These are phyloP conservation scores for Cardamine chenopodiifolia DNA, from an alignment of 345 rosid species.

Conservation along the genomic window DNA sequence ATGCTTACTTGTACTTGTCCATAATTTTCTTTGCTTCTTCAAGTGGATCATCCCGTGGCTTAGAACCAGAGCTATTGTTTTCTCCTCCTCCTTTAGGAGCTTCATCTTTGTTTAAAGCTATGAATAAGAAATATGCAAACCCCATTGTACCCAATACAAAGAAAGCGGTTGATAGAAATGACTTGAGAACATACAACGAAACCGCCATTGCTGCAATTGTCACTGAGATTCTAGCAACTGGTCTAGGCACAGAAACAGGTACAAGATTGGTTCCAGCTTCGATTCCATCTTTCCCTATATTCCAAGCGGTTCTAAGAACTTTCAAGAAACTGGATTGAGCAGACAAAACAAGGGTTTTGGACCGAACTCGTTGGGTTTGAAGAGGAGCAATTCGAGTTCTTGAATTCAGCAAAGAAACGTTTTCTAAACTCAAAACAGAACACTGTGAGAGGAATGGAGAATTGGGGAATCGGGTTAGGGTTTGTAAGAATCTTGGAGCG, in stretches of 20 bases:
- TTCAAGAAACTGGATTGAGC: slow-evolving; percentile 55
- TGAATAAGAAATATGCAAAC: slow-evolving; percentile 74
- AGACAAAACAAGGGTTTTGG: slow-evolving; percentile 45
- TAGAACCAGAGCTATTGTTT: slow-evolving; percentile 23
- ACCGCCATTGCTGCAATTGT: slow-evolving; percentile 52
- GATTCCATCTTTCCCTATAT: slow-evolving; percentile 79
- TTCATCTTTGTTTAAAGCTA: slow-evolving; percentile 83
- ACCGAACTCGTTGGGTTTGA: slow-evolving; percentile 36
- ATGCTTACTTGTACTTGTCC: slow-evolving; percentile 84
- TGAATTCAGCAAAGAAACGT: slow-evolving; percentile 23
- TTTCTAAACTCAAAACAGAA: slow-evolving; percentile 41
- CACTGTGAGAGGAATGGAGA: slow-evolving; percentile 38
- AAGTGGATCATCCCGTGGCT: slow-evolving; percentile 48
- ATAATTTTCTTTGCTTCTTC: slow-evolving; percentile 94
- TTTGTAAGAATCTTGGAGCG: slow-evolving; percentile 38
- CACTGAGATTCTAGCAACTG: slow-evolving; percentile 61
- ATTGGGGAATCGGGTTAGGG: slow-evolving; percentile 30
- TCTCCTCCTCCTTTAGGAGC: slow-evolving; percentile 56
- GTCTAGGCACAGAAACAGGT: slow-evolving; percentile 76
- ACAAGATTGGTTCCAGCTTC: slow-evolving; percentile 82
- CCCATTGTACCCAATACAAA: slow-evolving; percentile 93
- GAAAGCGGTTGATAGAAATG: slow-evolving; percentile 78
- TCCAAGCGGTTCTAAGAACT: slow-evolving; percentile 79
- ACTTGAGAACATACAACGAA: slow-evolving; percentile 62
- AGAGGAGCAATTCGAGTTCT: slow-evolving; percentile 31